Conservation (phyloP, 2,329 filamentous ascomycete species). For the Apiospora arundinis region DNA sequence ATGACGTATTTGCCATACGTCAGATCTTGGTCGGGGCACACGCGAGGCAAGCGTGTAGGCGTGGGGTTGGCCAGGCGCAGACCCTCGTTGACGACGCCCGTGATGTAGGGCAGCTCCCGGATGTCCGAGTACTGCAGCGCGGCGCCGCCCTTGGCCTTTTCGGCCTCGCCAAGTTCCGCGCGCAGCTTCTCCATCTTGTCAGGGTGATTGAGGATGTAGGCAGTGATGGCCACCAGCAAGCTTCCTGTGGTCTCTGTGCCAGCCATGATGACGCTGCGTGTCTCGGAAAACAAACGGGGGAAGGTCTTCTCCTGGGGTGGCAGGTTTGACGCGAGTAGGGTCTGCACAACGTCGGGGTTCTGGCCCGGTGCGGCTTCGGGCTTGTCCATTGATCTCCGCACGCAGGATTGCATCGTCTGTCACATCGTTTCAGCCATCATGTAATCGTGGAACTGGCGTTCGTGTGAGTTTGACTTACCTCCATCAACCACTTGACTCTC, state of each 20-base stretch:
- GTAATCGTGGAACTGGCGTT: too few species aligned
- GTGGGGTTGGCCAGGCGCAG: slow-evolving; percentile 34
- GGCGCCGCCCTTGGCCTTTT: slow-evolving; percentile 25
- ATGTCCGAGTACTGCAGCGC: slow-evolving; percentile 30
- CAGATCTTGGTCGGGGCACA: slow-evolving; percentile 33
- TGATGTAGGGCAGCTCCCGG: slow-evolving; percentile 32
- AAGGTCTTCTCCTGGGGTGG: slow-evolving; percentile 34
- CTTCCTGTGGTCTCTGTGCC: slow-evolving; percentile 35
- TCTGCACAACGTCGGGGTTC: slow-evolving; percentile 33
- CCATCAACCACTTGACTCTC: slow-evolving; percentile 35
- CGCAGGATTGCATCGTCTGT: slow-evolving; percentile 33
- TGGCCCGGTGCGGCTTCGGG: slow-evolving; percentile 29
- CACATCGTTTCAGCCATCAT: not conserved
- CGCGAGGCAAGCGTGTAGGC: slow-evolving; percentile 31
- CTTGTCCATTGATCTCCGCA: slow-evolving; percentile 35
- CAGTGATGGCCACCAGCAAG: slow-evolving; percentile 32
- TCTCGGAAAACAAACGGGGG: slow-evolving; percentile 34
- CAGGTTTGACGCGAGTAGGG: slow-evolving; percentile 29
- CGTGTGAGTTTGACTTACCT: too few species aligned
- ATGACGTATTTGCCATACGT: slow-evolving; percentile 30
- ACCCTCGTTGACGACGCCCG: slow-evolving; percentile 34
- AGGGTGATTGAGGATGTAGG: slow-evolving; percentile 29
- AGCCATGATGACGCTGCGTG: slow-evolving; percentile 34
- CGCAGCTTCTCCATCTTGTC: slow-evolving; percentile 26
- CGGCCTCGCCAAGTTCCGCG: slow-evolving; percentile 29